Evolutionary conservation across 306 rosid genomes (phyloP), one percentile per base, ranked within the genome.

Genomic region (Mimosa bimucronata): DNA sequence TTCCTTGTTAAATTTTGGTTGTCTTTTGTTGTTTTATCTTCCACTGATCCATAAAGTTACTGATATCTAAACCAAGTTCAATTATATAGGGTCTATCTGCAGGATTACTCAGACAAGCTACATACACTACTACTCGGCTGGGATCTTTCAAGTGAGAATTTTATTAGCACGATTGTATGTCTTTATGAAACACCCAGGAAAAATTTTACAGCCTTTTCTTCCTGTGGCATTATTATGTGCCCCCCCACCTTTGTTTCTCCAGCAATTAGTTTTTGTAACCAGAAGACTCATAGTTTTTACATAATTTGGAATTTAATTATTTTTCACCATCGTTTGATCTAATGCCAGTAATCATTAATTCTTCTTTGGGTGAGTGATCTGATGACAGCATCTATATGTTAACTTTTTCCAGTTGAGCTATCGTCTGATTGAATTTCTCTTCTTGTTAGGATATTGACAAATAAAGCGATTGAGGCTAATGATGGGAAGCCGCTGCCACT

Each of bases 401-500:
- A 38, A 41, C 37, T 41, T 48, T 16, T 66, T 18, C 3, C 16
- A 66, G 48, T 66, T 66, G 18, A 34, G 29, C 23, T 9, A 37
- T 9, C 71, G 3, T 68, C 52, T 68, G 52, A 67, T 18, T 26
- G 29, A 4, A 6, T 67, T 76, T 76, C 58, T 6, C 67, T 65
- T 31, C 12, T 75, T 53, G 23, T 65, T 73, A 95, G 99, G 85
- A 89, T 93, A 26, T 81, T 95, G 93, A 93, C 99, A 25, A 85
- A 2, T 76, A 95, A 95, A 85, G 99, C 99, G 55, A 80, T 91
- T 73, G 98, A 93, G 83, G 99, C 99, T 57, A 95, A 95, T 85
- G 99, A 93, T 29, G 99, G 98, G 76, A 95, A 95, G 97, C 99
- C 99, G 60, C 87, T 95, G 72, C 99, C 99, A 30, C 90, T 95